phyloP scores from a whole-genome alignment of 768 basidiomycete species.

The Grammothele lineata region DNA sequence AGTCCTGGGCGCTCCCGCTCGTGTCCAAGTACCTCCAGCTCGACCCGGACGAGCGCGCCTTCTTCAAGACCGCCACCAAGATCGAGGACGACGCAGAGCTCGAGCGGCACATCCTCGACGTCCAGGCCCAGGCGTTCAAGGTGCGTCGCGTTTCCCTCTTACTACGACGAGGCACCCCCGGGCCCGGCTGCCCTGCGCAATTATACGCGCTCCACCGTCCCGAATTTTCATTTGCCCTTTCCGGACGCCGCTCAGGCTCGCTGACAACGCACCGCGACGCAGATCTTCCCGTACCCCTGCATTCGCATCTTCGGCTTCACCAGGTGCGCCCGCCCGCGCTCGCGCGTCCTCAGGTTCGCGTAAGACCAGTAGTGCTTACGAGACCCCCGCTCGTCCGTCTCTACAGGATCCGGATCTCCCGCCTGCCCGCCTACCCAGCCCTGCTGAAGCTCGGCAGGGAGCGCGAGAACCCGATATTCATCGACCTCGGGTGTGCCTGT shows the following conservation, averaged over 20 bases:
- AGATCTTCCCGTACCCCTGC: constrained; percentile 21
- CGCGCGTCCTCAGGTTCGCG: neutral
- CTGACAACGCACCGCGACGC: neutral
- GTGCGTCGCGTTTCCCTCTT: too few species aligned
- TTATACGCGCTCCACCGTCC: too few species aligned
- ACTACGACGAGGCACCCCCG: too few species aligned
- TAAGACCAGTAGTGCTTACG: neutral
- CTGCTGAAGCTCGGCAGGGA: constrained; percentile 32
- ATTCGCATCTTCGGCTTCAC: constrained; percentile 17
- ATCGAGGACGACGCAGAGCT: constrained; percentile 21
- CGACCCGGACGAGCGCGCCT: constrained; percentile 4
- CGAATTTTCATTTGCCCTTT: too few species aligned
- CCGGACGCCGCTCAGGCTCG: too few species aligned
- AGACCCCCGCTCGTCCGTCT: too few species aligned
- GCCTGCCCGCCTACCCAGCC: constrained; percentile 13
- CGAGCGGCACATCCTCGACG: constrained; percentile 18
- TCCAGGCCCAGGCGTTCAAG: constrained; percentile 19
- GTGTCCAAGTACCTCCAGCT: constrained; percentile 2
- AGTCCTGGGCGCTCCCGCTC: neutral
- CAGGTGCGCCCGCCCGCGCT: constrained; percentile 3
- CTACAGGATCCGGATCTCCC: constrained; percentile 13
- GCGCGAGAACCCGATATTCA: constrained; percentile 30
- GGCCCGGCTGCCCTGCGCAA: too few species aligned
- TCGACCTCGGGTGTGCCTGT: constrained; percentile 44
- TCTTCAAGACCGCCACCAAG: constrained; percentile 16